Evolutionary conservation across 2,329 filamentous ascomycete species (phyloP), one percentile per base, ranked within the genome.

Genomic region (Microdochium bolleyi): DNA sequence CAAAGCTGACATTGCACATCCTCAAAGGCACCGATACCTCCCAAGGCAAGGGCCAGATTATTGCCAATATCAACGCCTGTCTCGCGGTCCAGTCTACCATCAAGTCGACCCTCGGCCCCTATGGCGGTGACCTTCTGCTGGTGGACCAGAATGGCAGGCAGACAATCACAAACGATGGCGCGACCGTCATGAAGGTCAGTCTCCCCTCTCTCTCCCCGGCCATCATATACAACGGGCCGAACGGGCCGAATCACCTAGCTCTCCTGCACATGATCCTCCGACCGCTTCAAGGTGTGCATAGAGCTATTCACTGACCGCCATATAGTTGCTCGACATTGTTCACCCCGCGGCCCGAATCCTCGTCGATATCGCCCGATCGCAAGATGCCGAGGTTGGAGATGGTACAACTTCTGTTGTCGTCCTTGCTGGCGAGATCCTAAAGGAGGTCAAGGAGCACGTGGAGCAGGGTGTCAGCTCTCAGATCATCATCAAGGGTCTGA

Each of bases 31-130:
- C 94, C 76, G 94, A 99, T 72, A 84, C 91, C 64, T 97, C 94
- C 52, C 94, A 99, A 74, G 94, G 94, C 66, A 94, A 95, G 71
- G 92, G 92, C 52, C 94, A 99, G 75, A 87, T 99, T 65, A 75
- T 99, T 64, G 95, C 92, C 64, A 99, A 99, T 74, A 97, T 99
- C 76, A 96, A 96, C 77, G 94, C 94, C 61, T 99, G 94, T 72
- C 79, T 96, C 63, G 92, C 94, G 24, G 92, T 99, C 41, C 94
- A 99, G 75, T 82, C 86, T 50, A 97, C 92, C 55, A 92, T 99
- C 76, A 95, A 95, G 77, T 89, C 88, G 64, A 99, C 94, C 21
- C 80, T 99, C 34, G 94, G 94, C 41, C 94, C 94, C 32, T 99
- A 97, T 73, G 94, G 94, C 68, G 94, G 94, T 66, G 94, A 99